Evolutionary conservation across 768 basidiomycete genomes (phyloP).

Genomic region (Arthromyces matolae): DNA sequence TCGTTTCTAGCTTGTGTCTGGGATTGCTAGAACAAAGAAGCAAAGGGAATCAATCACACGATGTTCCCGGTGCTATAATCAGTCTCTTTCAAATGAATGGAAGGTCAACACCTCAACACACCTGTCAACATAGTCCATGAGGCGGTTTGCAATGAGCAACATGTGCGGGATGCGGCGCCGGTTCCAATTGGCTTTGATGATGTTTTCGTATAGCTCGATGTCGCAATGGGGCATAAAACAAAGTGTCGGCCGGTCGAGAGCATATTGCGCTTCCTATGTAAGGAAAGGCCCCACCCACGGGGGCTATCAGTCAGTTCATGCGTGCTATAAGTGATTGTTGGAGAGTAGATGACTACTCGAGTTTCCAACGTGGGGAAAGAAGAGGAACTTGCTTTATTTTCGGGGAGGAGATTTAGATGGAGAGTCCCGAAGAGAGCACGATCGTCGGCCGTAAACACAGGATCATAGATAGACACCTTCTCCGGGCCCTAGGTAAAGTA

Average conservation of each 20-base stretch:
- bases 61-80: no score
- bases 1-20: conserved; percentile 43
- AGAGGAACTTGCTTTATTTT: conserved; percentile 47
- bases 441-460: conserved; percentile 68
- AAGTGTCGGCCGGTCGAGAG: conserved; percentile 47
- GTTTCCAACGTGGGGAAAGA: conserved; percentile 12
- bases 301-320: conserved; percentile 7
- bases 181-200: conserved; percentile 62
- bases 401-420: conserved; percentile 31
- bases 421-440: conserved; percentile 44
- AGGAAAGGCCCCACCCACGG: background rate
- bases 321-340: no score
- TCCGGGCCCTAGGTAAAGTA: conserved; percentile 38
- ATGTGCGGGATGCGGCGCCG: conserved; percentile 40
- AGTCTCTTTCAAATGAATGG: no score
- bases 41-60: no score
- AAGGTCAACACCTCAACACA: conserved; percentile 26
- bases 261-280: conserved; percentile 31
- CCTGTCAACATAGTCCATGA: conserved; percentile 68
- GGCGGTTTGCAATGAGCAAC: conserved; percentile 61
- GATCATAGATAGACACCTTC: conserved; percentile 61
- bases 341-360: no score
- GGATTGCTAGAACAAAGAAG: conserved; percentile 42
- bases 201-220: conserved; percentile 61
- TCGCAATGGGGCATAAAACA: conserved; percentile 83